Evolutionary conservation across 352 stramenopile species (phyloP), one percentile per base, ranked within the genome.

Genomic region (Pseudoperonospora humuli): DNA sequence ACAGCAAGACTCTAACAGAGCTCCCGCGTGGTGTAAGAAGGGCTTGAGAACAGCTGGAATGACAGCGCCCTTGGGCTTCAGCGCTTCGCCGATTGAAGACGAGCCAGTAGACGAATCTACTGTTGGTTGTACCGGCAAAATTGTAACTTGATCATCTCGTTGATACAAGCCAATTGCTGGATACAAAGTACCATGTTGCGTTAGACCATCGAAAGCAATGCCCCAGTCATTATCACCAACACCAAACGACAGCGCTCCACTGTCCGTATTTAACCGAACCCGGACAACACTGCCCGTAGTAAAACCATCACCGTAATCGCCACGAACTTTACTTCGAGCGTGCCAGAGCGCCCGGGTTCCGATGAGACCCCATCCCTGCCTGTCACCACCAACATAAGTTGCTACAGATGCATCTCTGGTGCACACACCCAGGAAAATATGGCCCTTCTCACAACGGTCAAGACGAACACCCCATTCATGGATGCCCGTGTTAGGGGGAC

Each of bases 361-460:
- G 42, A 95, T 95, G 3, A 95, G 61, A 8, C 84, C 84, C 81
- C 81, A 95, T 13, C 84, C 84, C 52, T 93, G 81, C 27, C 81
- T 73, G 61, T 95, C 84, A 40, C 84, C 84, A 59, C 84, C 84
- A 34, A 95, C 77, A 35, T 95, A 95, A 0, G 84, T 93, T 31
- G 79, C 78, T 5, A 93, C 76, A 1, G 83, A 93, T 17, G 84
- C 84, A 57, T 92, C 79, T 31, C 83, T 66, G 14, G 81, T 90
- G 31, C 78, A 91, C 7, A 95, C 84, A 21, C 84, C 84, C 39
- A 95, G 66, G 33, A 95, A 95, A 47, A 95, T 90, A 45, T 95
- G 84, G 1, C 84, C 84, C 26, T 94, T 94, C 34, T 95, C 84
- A 29, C 84, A 95, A 19, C 81, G 75, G 55, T 95, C 79, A 19